phyloP scores from a whole-genome alignment of 371 early-diverging fungal species.

The Apophysomyces elegans region DNA sequence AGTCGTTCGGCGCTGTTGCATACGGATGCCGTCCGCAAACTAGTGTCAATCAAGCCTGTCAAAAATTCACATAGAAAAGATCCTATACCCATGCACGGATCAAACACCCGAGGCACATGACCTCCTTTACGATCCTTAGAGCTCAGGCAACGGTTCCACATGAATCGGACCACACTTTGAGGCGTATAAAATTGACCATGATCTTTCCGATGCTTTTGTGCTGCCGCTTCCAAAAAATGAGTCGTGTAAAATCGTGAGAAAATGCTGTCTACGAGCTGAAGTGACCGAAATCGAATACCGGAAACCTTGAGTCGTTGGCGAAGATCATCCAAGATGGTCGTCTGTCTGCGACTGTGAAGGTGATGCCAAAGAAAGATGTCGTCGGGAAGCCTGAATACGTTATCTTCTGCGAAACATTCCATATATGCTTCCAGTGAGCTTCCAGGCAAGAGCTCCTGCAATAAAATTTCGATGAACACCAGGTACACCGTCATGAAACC shows the following conservation, averaged over 20 bases:
- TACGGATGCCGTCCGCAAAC: slow-evolving; percentile 21
- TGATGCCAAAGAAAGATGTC: slow-evolving; percentile 38
- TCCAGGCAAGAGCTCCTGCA: slow-evolving; percentile 23
- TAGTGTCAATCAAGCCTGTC: slow-evolving; percentile 43
- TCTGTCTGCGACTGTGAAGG: slow-evolving; percentile 15
- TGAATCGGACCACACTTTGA: slow-evolving; percentile 59
- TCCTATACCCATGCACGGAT: slow-evolving; percentile 69
- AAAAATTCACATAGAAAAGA: slow-evolving; percentile 62
- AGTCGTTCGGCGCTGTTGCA: slow-evolving; percentile 42
- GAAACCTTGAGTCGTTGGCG: slow-evolving; percentile 22
- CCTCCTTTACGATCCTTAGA: background rate
- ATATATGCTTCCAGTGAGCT: slow-evolving; percentile 29
- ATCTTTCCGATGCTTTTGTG: slow-evolving; percentile 65
- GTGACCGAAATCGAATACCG: slow-evolving; percentile 23
- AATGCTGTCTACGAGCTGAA: slow-evolving; percentile 42
- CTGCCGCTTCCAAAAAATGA: slow-evolving; percentile 52
- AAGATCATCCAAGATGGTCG: slow-evolving; percentile 19
- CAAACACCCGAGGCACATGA: slow-evolving; percentile 52
- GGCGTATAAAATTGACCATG: slow-evolving; percentile 74
- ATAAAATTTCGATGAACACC: slow-evolving; percentile 40
- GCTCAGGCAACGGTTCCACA: slow-evolving; percentile 56
- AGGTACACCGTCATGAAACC: slow-evolving; percentile 53
- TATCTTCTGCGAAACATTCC: slow-evolving; percentile 41
- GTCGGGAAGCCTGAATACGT: slow-evolving; percentile 8
- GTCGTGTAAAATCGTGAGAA: slow-evolving; percentile 58